Conservation (phyloP, 352 stramenopile genomes). For the Globisporangium megalacanthum region DNA sequence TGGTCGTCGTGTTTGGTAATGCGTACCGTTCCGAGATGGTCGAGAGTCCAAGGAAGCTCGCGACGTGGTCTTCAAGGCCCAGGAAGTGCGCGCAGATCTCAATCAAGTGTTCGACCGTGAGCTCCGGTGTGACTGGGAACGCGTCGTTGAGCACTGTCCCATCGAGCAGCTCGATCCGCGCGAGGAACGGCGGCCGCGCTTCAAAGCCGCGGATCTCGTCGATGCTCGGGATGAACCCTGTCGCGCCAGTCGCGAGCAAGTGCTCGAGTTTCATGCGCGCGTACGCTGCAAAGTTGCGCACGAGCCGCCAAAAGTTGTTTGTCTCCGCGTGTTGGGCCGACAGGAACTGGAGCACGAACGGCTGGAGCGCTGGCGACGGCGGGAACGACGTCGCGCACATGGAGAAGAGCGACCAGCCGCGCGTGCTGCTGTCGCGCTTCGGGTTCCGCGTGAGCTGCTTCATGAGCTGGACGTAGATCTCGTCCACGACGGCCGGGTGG, state of each 20-base stretch:
- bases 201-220: conserved; percentile 93
- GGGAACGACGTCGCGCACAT: conserved; percentile 92
- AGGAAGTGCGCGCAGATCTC: conserved; percentile 92
- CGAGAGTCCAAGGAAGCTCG: conserved; percentile 65
- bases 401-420: conserved; percentile 91
- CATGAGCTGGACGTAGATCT: conserved; percentile 92
- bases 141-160: conserved; percentile 87
- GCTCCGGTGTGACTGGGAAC: conserved; percentile 90
- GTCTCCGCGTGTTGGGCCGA: conserved; percentile 67
- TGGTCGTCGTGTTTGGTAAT: not conserved
- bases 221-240: conserved; percentile 92
- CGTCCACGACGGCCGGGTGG: conserved; percentile 84
- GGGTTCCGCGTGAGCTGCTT: conserved; percentile 93
- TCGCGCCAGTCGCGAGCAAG: conserved; percentile 78
- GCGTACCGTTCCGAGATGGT: conserved; percentile 41
- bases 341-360: conserved; percentile 90
- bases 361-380: conserved; percentile 81
- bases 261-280: conserved; percentile 90
- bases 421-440: conserved; percentile 86
- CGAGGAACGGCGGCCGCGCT: conserved; percentile 89
- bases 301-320: conserved; percentile 69
- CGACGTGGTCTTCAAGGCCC: conserved; percentile 83
- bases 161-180: conserved; percentile 91
- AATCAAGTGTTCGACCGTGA: conserved; percentile 87
- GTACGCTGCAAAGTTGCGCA: conserved; percentile 89